Percentiles rank a stretch among this genome's conserved stretches.
Conservation (phyloP, 345 rosid genomes). For the Microcos paniculata region DNA sequence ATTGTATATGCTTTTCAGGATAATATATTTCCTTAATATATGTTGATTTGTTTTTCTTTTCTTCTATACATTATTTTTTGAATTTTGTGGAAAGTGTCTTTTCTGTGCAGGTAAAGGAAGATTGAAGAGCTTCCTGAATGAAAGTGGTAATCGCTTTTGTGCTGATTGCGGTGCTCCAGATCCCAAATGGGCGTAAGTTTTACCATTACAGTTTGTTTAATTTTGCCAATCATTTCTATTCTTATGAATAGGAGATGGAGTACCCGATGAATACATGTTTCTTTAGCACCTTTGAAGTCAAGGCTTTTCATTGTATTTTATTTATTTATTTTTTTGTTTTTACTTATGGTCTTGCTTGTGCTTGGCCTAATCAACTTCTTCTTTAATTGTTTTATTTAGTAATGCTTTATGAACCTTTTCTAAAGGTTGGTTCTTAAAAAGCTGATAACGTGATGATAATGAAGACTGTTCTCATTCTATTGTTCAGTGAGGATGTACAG, state of each 20-base stretch:
- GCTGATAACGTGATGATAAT: neutral
- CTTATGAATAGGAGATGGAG: neutral
- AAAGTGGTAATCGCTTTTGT: conserved; percentile 77
- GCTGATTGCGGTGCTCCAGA: conserved; percentile 97
- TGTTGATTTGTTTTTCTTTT: neutral
- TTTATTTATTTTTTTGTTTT: neutral
- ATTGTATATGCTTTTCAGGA: neutral
- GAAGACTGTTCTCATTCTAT: neutral
- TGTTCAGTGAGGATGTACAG: neutral
- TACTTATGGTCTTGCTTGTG: neutral
- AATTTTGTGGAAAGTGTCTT: conserved; percentile 5
- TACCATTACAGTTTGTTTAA: neutral
- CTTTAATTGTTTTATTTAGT: neutral
- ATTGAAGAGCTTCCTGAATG: conserved; percentile 67
- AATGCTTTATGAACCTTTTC: neutral
- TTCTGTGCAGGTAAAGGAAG: conserved; percentile 61
- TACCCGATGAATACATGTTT: neutral
- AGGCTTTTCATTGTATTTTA: neutral
- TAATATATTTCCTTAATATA: neutral
- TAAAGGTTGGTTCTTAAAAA: neutral
- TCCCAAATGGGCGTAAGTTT: conserved; percentile 99
- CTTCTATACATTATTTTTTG: neutral
- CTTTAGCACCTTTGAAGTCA: neutral
- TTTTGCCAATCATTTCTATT: neutral
- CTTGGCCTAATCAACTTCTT: neutral